Conservation (phyloP, 352 stramenopile genomes). For the Phytopythium aichiense region DNA sequence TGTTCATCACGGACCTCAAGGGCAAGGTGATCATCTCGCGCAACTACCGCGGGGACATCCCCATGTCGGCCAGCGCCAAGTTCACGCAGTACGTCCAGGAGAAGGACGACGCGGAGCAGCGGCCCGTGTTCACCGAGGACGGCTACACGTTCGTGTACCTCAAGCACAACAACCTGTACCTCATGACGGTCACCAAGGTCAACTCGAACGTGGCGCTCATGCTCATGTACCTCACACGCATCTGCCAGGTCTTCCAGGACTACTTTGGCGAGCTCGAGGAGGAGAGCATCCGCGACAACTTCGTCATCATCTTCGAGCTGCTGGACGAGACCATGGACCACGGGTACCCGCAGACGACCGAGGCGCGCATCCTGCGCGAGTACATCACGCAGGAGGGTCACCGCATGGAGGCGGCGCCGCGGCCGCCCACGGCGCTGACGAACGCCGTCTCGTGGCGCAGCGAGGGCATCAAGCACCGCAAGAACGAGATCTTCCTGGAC, state of each 20-base stretch:
- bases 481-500: slow-evolving; percentile 99
- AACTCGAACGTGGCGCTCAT: slow-evolving; percentile 98
- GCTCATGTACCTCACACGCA: slow-evolving; percentile 92
- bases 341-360: slow-evolving; percentile 96
- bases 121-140: slow-evolving; percentile 92
- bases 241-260: slow-evolving; percentile 96
- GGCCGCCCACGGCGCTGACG: slow-evolving; percentile 94
- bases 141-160: slow-evolving; percentile 95
- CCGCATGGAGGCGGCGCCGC: slow-evolving; percentile 89
- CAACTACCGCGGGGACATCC: slow-evolving; percentile 99
- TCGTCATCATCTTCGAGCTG: slow-evolving; percentile 99
- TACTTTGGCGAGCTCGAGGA: slow-evolving; percentile 99
- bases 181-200: slow-evolving; percentile 97
- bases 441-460: slow-evolving; percentile 99
- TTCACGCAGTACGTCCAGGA: slow-evolving; percentile 92
- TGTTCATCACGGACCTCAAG: slow-evolving; percentile 99
- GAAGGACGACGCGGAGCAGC: slow-evolving; percentile 92
- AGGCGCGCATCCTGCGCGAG: slow-evolving; percentile 84
- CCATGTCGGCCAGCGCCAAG: slow-evolving; percentile 89
- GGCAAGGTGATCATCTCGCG: slow-evolving; percentile 99
- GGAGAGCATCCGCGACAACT: slow-evolving; percentile 99
- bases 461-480: slow-evolving; percentile 99
- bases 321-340: slow-evolving; percentile 99
- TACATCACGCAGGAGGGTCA: slow-evolving; percentile 99
- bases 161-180: slow-evolving; percentile 99